These are phyloP conservation scores for Sextonia rubra DNA, from an alignment of 164 flowering plant genomes.

Conservation along the genomic window DNA sequence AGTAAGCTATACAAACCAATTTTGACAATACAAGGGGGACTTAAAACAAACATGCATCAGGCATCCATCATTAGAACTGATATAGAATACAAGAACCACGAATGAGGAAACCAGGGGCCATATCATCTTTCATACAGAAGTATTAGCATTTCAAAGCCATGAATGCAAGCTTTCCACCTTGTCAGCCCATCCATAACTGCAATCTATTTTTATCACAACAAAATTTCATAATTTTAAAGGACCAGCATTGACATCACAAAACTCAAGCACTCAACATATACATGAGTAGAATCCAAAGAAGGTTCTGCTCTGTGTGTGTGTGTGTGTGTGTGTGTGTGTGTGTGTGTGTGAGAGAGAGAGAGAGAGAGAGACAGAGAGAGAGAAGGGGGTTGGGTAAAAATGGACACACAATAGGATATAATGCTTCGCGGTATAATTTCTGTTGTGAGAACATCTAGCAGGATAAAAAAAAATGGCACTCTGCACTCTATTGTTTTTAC, in stretches of 20 bases:
- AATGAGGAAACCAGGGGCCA: not conserved
- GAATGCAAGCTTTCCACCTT: not conserved
- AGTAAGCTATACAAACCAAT: too few relatives aligned
- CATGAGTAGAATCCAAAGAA: not conserved
- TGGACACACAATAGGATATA: too few relatives aligned
- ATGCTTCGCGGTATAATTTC: too few relatives aligned
- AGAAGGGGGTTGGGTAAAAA: not conserved
- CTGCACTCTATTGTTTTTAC: not conserved
- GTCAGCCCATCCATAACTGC: not conserved
- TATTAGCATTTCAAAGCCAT: not conserved
- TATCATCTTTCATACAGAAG: not conserved
- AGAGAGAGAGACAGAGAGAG: not conserved
- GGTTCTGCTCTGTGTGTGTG: not conserved
- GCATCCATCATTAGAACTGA: too few relatives aligned
- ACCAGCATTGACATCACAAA: not conserved
- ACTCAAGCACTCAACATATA: not conserved
- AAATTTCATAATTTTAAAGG: not conserved
- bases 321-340: not conserved
- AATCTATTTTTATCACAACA: not conserved
- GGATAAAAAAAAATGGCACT: too few relatives aligned
- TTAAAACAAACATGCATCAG: too few relatives aligned
- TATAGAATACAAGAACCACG: too few relatives aligned
- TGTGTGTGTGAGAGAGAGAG: not conserved
- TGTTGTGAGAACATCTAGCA: too few relatives aligned
- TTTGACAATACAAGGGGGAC: too few relatives aligned